These are phyloP conservation scores for Aureobasidium lini DNA, from an alignment of 2,329 filamentous ascomycete genomes.

Conservation along the genomic window DNA sequence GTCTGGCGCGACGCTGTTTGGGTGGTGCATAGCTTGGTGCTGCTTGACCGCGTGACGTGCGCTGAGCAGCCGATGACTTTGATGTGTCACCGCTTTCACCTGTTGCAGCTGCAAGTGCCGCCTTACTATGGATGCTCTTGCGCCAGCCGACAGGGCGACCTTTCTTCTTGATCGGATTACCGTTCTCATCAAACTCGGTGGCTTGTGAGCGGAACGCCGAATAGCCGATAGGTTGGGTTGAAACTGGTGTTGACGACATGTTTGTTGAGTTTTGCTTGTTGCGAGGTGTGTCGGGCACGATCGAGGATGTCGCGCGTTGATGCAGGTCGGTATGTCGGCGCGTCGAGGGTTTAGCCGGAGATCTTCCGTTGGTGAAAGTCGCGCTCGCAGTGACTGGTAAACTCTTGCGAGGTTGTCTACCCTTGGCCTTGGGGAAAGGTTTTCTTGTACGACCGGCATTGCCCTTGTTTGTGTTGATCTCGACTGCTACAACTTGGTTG, in stretches of 20 bases:
- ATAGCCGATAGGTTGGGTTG: conserved; percentile 29
- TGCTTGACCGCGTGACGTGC: background rate
- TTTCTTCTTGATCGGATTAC: conserved; percentile 34
- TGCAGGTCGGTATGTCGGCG: background rate
- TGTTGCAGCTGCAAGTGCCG: conserved; percentile 17
- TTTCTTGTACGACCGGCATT: background rate
- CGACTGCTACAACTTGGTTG: background rate
- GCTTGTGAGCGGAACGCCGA: conserved; percentile 32
- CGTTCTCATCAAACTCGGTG: conserved; percentile 23
- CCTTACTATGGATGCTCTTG: conserved; percentile 38
- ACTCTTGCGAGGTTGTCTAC: background rate
- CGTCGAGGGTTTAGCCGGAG: background rate
- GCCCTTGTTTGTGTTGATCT: background rate
- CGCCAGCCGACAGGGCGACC: conserved; percentile 45
- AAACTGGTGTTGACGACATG: background rate
- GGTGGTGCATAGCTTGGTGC: conserved; percentile 5
- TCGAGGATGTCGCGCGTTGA: background rate
- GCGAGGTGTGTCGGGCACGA: background rate
- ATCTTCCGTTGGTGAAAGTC: background rate
- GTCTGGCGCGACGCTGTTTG: background rate
- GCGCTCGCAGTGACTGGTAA: background rate
- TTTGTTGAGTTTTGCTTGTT: background rate
- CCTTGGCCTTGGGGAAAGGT: conserved; percentile 1
- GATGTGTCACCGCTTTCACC: conserved; percentile 15
- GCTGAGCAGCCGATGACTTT: background rate